Base-by-base conservation (phyloP, 2,329 filamentous ascomycete genomes). In the Alternaria novae-zelandiae region DNA sequence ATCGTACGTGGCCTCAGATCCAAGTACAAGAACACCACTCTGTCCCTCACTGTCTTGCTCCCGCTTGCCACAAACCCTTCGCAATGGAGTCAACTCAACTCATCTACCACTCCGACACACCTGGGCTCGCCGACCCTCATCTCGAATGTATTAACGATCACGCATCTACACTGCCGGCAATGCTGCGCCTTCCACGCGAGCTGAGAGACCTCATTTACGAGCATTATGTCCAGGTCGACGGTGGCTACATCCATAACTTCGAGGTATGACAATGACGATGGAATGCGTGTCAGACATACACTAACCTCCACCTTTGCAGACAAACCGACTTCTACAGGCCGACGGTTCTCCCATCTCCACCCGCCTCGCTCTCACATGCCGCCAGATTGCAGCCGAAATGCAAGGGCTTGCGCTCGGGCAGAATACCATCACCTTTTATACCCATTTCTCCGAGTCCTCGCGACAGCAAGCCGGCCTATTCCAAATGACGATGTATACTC, bases 401-500 rank as follows among this genome's bases (percentile, higher is more conserved):
- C 13, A 1, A 36, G 30, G 30, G 13, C 30, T 36, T 4, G 30
- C 30, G 30, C 30, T 36, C 13, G 7, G 13, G 13, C 30, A 36
- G 3, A 36, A 36, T 15, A 15, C 30, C 30, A 36, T 36, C 30
- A 36, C 30, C 30, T 36, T 36, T 7, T 15, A 8, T 5, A 36
- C 30, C 7, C 30, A 15, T 1, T 36, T 36, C 30, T 36, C 30
- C 0, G 30, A 36, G 30, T 36, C 30, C 4, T 2, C 30, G 1
- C 30, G 30, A 36, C 30, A 15, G 30, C 13, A 36, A 15, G 30
- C 30, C 13, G 30, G 30, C 1, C 30, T 32, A 4, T 32, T 32
- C 1, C 6, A 32, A 0, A 3, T 1, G 1, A 4, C 12, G 6
- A 15, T 32, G 30, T 15, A 32, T 32, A 8, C 3, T 36, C 0